A percentile compares a stretch with the other conserved stretches of the same genome.
These are phyloP conservation scores for Paramyrothecium roridum DNA, from an alignment of 2,329 filamentous ascomycete genomes.

Conservation along the genomic window DNA sequence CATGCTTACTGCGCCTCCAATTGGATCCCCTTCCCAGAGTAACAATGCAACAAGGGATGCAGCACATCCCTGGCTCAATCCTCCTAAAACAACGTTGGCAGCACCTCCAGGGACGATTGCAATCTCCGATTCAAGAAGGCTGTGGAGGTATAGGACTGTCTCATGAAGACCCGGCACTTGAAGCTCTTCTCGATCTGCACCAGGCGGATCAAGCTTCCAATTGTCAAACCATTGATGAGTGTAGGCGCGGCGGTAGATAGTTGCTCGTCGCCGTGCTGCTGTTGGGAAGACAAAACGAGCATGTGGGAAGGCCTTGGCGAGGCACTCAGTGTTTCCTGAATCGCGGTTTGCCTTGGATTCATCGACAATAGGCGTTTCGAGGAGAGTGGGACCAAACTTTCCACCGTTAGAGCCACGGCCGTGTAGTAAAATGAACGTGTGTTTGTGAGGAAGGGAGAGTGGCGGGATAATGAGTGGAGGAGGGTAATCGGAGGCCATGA, in stretches of 20 bases:
- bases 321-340: not conserved
- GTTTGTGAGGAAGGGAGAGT: slow-evolving; percentile 2
- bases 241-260: slow-evolving; percentile 11
- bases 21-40: slow-evolving; percentile 29
- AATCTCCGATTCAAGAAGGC: slow-evolving; percentile 26
- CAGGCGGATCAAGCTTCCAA: not conserved
- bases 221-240: slow-evolving; percentile 16
- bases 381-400: slow-evolving; percentile 19
- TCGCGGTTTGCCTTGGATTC: not conserved
- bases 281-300: slow-evolving; percentile 45
- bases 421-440: slow-evolving; percentile 13
- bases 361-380: slow-evolving; percentile 11
- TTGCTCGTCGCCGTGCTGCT: slow-evolving; percentile 24
- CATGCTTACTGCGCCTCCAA: slow-evolving; percentile 34
- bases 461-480: slow-evolving; percentile 1
- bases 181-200: slow-evolving; percentile 10
- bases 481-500: not conserved
- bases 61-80: slow-evolving; percentile 48
- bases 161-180: slow-evolving; percentile 24
- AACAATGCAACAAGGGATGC: slow-evolving; percentile 32
- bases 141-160: slow-evolving; percentile 31
- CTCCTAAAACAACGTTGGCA: slow-evolving; percentile 38
- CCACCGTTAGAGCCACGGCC: slow-evolving; percentile 14
- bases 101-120: slow-evolving; percentile 23
- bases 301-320: slow-evolving; percentile 29